Percentiles rank a stretch among this genome's conserved stretches.
Conservation (phyloP, 2,329 filamentous ascomycete species). For the Hirsutella thompsonii region DNA sequence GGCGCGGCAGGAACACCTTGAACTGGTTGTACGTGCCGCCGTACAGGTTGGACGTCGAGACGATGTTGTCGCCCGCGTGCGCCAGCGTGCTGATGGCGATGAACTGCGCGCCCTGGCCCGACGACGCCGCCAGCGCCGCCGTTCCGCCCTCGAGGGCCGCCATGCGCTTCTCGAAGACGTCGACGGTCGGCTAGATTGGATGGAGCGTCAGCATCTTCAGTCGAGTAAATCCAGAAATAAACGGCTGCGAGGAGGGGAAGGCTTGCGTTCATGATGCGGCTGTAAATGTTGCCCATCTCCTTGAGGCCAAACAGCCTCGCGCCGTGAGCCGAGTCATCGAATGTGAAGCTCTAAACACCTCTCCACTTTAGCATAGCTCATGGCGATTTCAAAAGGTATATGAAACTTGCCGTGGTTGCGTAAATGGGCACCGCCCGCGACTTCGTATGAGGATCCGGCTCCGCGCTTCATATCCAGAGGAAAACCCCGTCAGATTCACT, state of each 20-base stretch:
- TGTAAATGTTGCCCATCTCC: constrained; percentile 97
- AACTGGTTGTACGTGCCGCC: constrained; percentile 96
- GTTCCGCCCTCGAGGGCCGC: constrained; percentile 91
- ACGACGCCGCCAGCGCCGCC: constrained; percentile 72
- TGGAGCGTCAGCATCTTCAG: no score
- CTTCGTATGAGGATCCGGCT: constrained; percentile 70
- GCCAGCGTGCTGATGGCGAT: constrained; percentile 79
- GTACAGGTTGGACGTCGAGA: constrained; percentile 82
- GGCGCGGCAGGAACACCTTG: constrained; percentile 77
- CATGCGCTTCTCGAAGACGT: constrained; percentile 92
- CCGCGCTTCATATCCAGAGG: constrained; percentile 45
- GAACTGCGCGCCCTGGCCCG: constrained; percentile 86
- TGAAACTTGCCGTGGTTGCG: constrained; percentile 53
- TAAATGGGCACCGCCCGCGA: constrained; percentile 92
- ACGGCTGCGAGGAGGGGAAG: no score
- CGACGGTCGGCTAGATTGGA: constrained; percentile 84
- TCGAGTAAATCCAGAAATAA: no score
- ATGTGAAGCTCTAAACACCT: constrained; percentile 62
- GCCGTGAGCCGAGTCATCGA: constrained; percentile 93
- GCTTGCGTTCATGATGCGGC: constrained; percentile 84
- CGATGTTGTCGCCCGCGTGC: constrained; percentile 81
- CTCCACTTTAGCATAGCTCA: not conserved
- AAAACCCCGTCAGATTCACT: no score
- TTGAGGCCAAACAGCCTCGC: constrained; percentile 93
- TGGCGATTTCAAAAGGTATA: not conserved